These are phyloP conservation scores for Wickerhamomyces xylosicus DNA, from an alignment of 805 yeast genomes.

Conservation along the genomic window DNA sequence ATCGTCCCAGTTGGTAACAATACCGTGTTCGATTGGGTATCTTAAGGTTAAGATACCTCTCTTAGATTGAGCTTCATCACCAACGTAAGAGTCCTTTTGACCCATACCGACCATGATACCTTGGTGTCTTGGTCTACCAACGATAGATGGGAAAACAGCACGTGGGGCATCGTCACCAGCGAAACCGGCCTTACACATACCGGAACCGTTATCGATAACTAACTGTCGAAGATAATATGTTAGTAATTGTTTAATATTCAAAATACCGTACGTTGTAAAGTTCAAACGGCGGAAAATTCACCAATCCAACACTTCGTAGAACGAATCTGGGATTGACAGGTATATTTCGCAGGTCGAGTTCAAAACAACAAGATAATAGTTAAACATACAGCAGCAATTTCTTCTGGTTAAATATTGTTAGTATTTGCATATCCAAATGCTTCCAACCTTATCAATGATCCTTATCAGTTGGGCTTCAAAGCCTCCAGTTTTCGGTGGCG, in stretches of 20 bases:
- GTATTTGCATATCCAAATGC: slow-evolving; percentile 1
- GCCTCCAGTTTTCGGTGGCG: no score
- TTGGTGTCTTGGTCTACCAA: slow-evolving; percentile 99
- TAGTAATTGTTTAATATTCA: slow-evolving; percentile 10
- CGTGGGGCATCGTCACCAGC: slow-evolving; percentile 99
- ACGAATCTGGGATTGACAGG: background rate
- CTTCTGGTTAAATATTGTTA: slow-evolving; percentile 8
- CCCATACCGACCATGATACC: slow-evolving; percentile 99
- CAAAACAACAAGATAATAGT: background rate
- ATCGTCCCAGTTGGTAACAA: slow-evolving; percentile 99
- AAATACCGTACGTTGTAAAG: background rate
- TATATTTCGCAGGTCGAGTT: background rate
- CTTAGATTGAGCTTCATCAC: slow-evolving; percentile 99
- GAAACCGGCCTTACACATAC: slow-evolving; percentile 99
- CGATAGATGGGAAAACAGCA: slow-evolving; percentile 99
- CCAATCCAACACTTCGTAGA: no score
- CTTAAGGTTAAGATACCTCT: slow-evolving; percentile 98
- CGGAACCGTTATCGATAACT: slow-evolving; percentile 99
- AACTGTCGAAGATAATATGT: slow-evolving; percentile 15
- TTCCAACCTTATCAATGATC: background rate
- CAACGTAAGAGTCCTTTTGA: slow-evolving; percentile 99
- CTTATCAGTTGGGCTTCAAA: no score
- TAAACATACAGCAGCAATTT: slow-evolving; percentile 10
- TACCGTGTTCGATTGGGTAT: slow-evolving; percentile 99
- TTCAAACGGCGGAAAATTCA: background rate